phyloP scores from a whole-genome alignment of 805 yeast species.

The Metschnikowia sp. region DNA sequence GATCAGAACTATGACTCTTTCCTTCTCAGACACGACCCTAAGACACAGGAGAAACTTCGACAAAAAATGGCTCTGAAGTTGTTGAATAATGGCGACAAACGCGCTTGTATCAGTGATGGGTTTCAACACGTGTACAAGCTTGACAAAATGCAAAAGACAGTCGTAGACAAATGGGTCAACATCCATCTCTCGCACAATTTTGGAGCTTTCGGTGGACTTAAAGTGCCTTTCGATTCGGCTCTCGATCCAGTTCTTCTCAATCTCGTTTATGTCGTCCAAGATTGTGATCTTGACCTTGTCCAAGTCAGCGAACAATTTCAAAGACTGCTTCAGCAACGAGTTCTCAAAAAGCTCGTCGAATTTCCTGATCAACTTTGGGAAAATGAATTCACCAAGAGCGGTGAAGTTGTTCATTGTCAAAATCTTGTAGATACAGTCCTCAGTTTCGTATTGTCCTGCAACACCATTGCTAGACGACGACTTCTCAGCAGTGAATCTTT shows the following conservation, averaged over 20 bases:
- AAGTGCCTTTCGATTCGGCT: slow-evolving; percentile 26
- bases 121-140: slow-evolving; percentile 35
- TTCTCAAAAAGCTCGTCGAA: slow-evolving; percentile 37
- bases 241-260: slow-evolving; percentile 34
- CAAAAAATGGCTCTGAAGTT: slow-evolving; percentile 36
- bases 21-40: slow-evolving; percentile 21
- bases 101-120: slow-evolving; percentile 38
- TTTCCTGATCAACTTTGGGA: slow-evolving; percentile 29
- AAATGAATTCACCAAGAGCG: slow-evolving; percentile 27
- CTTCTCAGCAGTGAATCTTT: slow-evolving; percentile 27
- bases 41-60: slow-evolving; percentile 31
- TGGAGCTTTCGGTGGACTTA: slow-evolving; percentile 24
- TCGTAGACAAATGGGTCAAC: slow-evolving; percentile 41
- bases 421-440: slow-evolving; percentile 33
- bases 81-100: slow-evolving; percentile 35
- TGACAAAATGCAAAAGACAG: slow-evolving; percentile 39
- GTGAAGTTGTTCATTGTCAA: slow-evolving; percentile 45
- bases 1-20: slow-evolving; percentile 13
- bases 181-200: slow-evolving; percentile 27
- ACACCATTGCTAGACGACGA: slow-evolving; percentile 11
- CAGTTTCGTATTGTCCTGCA: slow-evolving; percentile 16
- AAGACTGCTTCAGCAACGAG: slow-evolving; percentile 33
- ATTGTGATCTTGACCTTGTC: slow-evolving; percentile 39
- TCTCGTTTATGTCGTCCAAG: slow-evolving; percentile 37
- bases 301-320: slow-evolving; percentile 40